Conservation (phyloP, 495 filamentous ascomycete genomes). For the Penicillium silybi region DNA sequence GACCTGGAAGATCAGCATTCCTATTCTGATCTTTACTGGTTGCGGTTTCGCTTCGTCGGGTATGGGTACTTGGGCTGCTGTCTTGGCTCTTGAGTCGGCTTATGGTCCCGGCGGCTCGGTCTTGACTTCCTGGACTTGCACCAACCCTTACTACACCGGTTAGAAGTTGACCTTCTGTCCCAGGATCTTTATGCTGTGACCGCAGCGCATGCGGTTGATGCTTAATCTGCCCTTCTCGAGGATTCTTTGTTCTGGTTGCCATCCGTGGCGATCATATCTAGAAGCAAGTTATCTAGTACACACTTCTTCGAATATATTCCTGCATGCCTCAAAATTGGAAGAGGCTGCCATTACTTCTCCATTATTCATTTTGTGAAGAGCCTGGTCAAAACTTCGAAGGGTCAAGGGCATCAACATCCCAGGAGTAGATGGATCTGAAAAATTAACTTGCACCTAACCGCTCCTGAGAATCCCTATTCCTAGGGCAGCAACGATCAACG, state of each 20-base stretch:
- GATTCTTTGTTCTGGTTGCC: not conserved
- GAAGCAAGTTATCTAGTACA: not conserved
- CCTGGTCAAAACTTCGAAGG: no score
- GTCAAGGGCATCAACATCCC: no score
- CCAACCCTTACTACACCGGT: conserved; percentile 2
- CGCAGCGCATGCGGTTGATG: not conserved
- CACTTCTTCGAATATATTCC: no score
- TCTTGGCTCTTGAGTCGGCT: conserved; percentile 21
- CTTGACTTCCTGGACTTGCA: conserved; percentile 14
- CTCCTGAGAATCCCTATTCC: no score
- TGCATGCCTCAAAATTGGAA: no score
- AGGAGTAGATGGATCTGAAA: no score
- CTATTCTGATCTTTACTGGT: conserved; percentile 21
- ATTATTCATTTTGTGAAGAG: no score
- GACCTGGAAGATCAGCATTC: conserved; percentile 19
- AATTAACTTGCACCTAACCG: no score
- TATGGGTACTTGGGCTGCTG: conserved; percentile 33
- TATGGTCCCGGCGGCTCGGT: conserved; percentile 24
- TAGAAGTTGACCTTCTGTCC: not conserved
- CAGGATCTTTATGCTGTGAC: not conserved
- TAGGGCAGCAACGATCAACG: no score
- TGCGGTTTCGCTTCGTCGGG: conserved; percentile 23
- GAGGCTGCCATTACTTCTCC: no score
- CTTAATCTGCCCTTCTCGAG: no score
- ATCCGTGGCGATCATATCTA: not conserved